Percentiles rank a stretch among this genome's conserved stretches.
Evolutionary conservation across 2,329 filamentous ascomycete species (phyloP).

Genomic region (Aschersonia sp.): DNA sequence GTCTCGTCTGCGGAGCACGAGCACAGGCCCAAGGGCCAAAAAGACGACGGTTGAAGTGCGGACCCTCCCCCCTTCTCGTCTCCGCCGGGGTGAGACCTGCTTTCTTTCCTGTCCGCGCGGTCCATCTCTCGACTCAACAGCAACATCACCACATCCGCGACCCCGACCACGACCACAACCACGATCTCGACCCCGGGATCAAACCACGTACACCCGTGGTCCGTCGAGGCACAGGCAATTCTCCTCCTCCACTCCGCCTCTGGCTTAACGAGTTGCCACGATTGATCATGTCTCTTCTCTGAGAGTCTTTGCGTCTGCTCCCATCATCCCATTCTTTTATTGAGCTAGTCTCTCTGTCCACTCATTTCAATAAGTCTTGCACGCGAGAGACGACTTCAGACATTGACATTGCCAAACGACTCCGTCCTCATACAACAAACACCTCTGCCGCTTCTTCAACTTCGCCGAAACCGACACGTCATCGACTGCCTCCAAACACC

Average conservation of each 20-base stretch:
- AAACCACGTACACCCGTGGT: background rate
- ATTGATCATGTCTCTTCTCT: constrained; percentile 21
- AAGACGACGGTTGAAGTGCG: background rate
- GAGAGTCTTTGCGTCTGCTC: constrained; percentile 7
- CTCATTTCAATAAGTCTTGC: constrained; percentile 8
- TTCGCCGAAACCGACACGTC: too few species aligned
- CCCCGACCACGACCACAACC: background rate
- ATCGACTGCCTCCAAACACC: too few species aligned
- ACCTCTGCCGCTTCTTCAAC: too few species aligned
- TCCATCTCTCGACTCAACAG: background rate
- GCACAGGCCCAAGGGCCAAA: background rate
- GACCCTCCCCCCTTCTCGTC: background rate
- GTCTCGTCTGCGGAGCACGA: background rate
- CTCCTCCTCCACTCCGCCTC: constrained; percentile 7
- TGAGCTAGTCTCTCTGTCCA: constrained; percentile 9
- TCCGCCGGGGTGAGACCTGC: constrained; percentile 5
- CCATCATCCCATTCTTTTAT: constrained; percentile 5
- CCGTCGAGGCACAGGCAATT: constrained; percentile 2
- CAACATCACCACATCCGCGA: background rate
- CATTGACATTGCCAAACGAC: background rate
- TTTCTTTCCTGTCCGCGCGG: constrained; percentile 1
- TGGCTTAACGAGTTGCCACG: constrained; percentile 2
- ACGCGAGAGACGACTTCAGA: background rate
- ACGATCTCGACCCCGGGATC: too few species aligned
- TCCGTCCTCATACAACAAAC: background rate